These are phyloP conservation scores for Calcarisporium arbuscula DNA, from an alignment of 2,329 filamentous ascomycete genomes.

Conservation along the genomic window DNA sequence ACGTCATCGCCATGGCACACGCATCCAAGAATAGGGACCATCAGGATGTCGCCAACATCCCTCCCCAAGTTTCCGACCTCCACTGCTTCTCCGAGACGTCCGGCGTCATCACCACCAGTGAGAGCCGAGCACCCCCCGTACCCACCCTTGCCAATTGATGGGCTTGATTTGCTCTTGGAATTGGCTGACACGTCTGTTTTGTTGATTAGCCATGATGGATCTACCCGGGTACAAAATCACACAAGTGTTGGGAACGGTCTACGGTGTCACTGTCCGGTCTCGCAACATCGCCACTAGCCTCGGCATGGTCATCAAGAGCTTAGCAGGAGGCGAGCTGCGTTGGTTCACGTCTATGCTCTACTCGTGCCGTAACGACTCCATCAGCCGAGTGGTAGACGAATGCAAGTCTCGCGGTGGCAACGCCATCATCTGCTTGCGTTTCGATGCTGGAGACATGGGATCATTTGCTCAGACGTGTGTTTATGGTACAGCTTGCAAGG, in stretches of 20 bases:
- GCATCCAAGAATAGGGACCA: slow-evolving; percentile 17
- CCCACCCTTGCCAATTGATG: neutral
- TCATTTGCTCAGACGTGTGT: slow-evolving; percentile 53
- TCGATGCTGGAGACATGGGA: slow-evolving; percentile 49
- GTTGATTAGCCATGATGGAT: slow-evolving; percentile 48
- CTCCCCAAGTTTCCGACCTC: slow-evolving; percentile 37
- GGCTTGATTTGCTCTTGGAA: neutral
- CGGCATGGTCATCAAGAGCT: slow-evolving; percentile 49
- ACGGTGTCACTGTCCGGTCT: slow-evolving; percentile 50
- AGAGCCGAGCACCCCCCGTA: neutral
- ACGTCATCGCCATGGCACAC: slow-evolving; percentile 21
- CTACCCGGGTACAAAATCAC: slow-evolving; percentile 54
- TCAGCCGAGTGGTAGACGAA: slow-evolving; percentile 48
- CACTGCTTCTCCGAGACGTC: slow-evolving; percentile 57
- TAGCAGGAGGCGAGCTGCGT: slow-evolving; percentile 52
- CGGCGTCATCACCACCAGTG: slow-evolving; percentile 52
- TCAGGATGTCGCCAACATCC: slow-evolving; percentile 28
- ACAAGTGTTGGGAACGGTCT: slow-evolving; percentile 51
- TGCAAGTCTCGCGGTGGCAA: slow-evolving; percentile 53
- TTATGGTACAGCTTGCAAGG: slow-evolving; percentile 52
- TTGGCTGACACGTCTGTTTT: slow-evolving; percentile 2
- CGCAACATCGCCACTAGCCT: slow-evolving; percentile 53
- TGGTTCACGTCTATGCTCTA: slow-evolving; percentile 57
- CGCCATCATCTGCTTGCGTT: slow-evolving; percentile 52
- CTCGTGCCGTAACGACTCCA: slow-evolving; percentile 51